Evolutionary conservation across 2,329 filamentous ascomycete genomes (phyloP).

Genomic region (Nannizziopsis barbatae): DNA sequence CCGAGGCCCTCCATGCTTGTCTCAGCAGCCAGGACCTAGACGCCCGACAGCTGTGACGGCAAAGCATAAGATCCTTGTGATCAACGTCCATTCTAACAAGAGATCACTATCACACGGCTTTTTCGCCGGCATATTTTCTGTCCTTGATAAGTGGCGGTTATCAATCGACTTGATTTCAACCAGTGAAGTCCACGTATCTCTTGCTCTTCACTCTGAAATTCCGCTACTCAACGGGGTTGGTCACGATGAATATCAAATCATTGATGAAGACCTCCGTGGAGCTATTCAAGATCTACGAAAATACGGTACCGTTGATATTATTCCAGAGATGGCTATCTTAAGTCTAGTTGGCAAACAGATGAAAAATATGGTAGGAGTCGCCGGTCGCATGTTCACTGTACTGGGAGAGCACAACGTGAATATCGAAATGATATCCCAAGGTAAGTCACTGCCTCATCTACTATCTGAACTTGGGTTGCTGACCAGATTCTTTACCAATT

Average conservation of each 20-base stretch:
- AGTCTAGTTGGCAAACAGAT: slow-evolving; percentile 90
- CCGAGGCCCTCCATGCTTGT: slow-evolving; percentile 38
- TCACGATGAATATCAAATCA: slow-evolving; percentile 43
- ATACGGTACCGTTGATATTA: slow-evolving; percentile 81
- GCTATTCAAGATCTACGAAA: slow-evolving; percentile 62
- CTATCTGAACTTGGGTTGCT: neutral
- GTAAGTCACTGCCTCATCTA: slow-evolving; percentile 40
- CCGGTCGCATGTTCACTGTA: slow-evolving; percentile 87
- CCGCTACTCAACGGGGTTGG: slow-evolving; percentile 41
- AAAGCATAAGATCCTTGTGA: slow-evolving; percentile 91
- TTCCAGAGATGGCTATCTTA: slow-evolving; percentile 87
- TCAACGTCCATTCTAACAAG: slow-evolving; percentile 97
- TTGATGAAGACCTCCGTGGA: slow-evolving; percentile 51
- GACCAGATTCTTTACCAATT: slow-evolving; percentile 4
- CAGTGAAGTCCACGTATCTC: slow-evolving; percentile 91
- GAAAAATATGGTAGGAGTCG: slow-evolving; percentile 94
- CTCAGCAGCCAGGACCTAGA: slow-evolving; percentile 50
- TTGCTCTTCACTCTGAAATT: slow-evolving; percentile 78
- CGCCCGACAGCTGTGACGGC: slow-evolving; percentile 85
- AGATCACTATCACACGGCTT: slow-evolving; percentile 92
- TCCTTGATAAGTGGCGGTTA: slow-evolving; percentile 73
- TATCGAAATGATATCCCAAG: slow-evolving; percentile 98
- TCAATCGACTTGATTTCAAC: slow-evolving; percentile 95
- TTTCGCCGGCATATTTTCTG: slow-evolving; percentile 84
- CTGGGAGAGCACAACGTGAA: slow-evolving; percentile 90